A percentile compares a stretch with the other conserved stretches of the same genome.
Conservation (phyloP, 2,329 filamentous ascomycete species). For the Teratosphaeria gauchensis region DNA sequence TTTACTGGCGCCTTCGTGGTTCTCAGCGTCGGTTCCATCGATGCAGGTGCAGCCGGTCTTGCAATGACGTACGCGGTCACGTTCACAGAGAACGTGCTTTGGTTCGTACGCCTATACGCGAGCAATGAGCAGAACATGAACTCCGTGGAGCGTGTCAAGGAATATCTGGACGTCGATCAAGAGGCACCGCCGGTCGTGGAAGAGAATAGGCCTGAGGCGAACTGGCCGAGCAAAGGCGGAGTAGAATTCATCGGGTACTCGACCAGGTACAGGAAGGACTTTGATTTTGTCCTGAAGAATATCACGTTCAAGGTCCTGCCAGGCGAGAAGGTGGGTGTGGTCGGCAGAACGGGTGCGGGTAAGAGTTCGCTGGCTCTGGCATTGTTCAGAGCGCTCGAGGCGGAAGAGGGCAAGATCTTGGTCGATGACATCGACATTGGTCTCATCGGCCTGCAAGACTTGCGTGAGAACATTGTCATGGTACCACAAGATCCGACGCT, state of each 20-base stretch:
- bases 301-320: conserved; percentile 80
- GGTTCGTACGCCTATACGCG: conserved; percentile 89
- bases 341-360: conserved; percentile 87
- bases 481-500: conserved; percentile 94
- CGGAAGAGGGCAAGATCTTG: conserved; percentile 77
- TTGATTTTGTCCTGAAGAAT: conserved; percentile 75
- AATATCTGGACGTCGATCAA: conserved; percentile 93
- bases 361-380: conserved; percentile 93
- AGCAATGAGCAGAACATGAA: conserved; percentile 99
- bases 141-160: conserved; percentile 92
- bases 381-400: conserved; percentile 86
- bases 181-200: conserved; percentile 73
- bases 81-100: conserved; percentile 93
- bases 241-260: conserved; percentile 86
- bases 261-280: conserved; percentile 76
- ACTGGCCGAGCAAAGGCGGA: conserved; percentile 78
- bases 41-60: conserved; percentile 84
- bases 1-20: conserved; percentile 89
- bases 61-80: conserved; percentile 93
- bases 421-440: conserved; percentile 90
- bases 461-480: conserved; percentile 90
- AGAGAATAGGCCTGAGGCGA: conserved; percentile 62
- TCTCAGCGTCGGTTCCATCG: conserved; percentile 68
- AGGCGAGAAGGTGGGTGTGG: conserved; percentile 88
- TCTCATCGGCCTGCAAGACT: conserved; percentile 79